These are phyloP conservation scores for Ogataea populi-albae DNA, from an alignment of 805 yeast genomes.

Conservation along the genomic window DNA sequence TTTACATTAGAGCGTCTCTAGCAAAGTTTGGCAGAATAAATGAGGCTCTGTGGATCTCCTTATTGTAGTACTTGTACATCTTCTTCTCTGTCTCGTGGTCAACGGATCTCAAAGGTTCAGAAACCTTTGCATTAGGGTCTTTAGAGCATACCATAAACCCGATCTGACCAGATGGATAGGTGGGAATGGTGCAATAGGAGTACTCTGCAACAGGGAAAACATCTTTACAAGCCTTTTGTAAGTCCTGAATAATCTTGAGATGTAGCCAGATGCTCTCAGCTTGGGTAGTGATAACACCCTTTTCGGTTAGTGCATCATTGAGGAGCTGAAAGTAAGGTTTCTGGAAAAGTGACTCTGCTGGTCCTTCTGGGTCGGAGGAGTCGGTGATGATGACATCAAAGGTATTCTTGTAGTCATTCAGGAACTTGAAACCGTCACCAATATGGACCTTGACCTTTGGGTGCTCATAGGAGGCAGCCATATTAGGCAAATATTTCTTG, in stretches of 20 bases:
- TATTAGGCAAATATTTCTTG: constrained; percentile 81
- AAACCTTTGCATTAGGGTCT: constrained; percentile 61
- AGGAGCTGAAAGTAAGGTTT: constrained; percentile 85
- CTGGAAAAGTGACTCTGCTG: constrained; percentile 92
- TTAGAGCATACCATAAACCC: constrained; percentile 98
- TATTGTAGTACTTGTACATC: constrained; percentile 78
- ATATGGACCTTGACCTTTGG: constrained; percentile 89
- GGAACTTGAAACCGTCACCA: constrained; percentile 97
- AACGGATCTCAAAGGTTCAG: constrained; percentile 65
- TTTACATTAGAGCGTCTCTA: constrained; percentile 33
- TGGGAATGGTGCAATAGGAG: constrained; percentile 90
- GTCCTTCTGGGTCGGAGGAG: constrained; percentile 98
- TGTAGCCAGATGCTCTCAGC: constrained; percentile 96
- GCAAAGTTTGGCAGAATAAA: constrained; percentile 95
- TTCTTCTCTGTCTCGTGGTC: constrained; percentile 58
- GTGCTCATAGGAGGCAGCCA: constrained; percentile 80
- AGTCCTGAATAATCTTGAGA: constrained; percentile 74
- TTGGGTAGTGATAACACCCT: constrained; percentile 91
- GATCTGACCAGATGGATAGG: constrained; percentile 95
- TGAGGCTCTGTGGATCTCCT: constrained; percentile 80
- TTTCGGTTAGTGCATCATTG: constrained; percentile 81
- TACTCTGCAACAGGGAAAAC: constrained; percentile 92
- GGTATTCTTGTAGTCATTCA: constrained; percentile 75
- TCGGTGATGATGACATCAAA: constrained; percentile 96
- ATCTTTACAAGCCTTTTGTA: constrained; percentile 75